phyloP scores from a whole-genome alignment of 1,284 basidiomycete species.

The Uromyces viciae-fabae region DNA sequence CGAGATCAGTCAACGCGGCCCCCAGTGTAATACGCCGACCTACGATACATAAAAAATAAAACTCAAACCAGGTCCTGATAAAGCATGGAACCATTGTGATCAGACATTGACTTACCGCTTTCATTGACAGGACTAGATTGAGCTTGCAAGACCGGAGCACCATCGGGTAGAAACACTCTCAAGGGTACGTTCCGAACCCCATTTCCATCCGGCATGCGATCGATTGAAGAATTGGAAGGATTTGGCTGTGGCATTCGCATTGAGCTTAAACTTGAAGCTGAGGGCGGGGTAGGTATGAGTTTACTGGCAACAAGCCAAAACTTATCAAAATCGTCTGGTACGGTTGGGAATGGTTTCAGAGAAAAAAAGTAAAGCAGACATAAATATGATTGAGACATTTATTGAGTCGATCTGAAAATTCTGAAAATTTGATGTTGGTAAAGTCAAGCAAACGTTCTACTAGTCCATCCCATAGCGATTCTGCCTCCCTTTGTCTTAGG shows the following conservation, averaged over 20 bases:
- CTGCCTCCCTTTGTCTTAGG: conserved; percentile 79
- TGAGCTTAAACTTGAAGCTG: conserved; percentile 54
- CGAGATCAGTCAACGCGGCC: conserved; percentile 30
- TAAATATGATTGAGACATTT: background rate
- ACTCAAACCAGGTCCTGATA: no score
- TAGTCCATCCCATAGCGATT: conserved; percentile 90
- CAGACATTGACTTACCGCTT: conserved; percentile 55
- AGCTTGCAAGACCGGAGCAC: conserved; percentile 81
- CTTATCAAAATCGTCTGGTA: conserved; percentile 83
- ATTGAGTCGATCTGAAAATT: no score
- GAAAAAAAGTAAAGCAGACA: background rate
- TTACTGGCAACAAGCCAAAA: conserved; percentile 88
- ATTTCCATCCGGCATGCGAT: conserved; percentile 69
- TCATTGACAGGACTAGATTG: conserved; percentile 73
- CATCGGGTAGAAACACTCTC: conserved; percentile 80
- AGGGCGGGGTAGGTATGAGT: conserved; percentile 60
- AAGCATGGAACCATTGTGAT: conserved; percentile 49
- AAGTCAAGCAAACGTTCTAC: conserved; percentile 76
- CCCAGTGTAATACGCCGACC: conserved; percentile 58
- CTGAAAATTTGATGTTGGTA: no score
- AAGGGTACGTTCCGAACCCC: conserved; percentile 80
- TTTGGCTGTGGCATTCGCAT: conserved; percentile 58
- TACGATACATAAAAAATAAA: conserved; percentile 46
- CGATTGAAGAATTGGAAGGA: conserved; percentile 61
- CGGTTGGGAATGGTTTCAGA: background rate